Conservation (phyloP, 208 protist genomes). For the Leishmania guyanensis region DNA sequence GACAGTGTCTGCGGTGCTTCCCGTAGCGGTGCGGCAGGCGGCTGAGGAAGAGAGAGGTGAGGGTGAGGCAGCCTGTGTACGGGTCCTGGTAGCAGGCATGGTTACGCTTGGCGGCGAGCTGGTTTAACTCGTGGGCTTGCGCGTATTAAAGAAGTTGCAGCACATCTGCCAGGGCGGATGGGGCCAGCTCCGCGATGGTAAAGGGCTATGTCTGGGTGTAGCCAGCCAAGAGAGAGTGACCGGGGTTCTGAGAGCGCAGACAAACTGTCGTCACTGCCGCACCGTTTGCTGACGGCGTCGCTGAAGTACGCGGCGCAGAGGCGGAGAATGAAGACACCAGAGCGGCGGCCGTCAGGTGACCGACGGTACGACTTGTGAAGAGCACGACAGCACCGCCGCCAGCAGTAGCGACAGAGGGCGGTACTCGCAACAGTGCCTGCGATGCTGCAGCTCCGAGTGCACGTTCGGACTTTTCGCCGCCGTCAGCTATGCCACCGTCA, state of each 20-base stretch:
- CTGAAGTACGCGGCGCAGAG: not conserved
- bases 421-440: not conserved
- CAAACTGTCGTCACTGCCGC: too few relatives aligned
- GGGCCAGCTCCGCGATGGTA: constrained; percentile 19
- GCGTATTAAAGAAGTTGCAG: constrained; percentile 33
- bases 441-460: not conserved
- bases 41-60: constrained; percentile 36
- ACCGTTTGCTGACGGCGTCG: not conserved
- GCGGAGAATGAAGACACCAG: not conserved
- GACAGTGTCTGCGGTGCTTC: constrained; percentile 37
- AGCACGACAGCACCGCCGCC: not conserved
- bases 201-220: constrained; percentile 23
- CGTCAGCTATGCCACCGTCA: not conserved
- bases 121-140: constrained; percentile 39
- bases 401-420: not conserved
- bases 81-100: constrained; percentile 40
- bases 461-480: not conserved
- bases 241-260: too few relatives aligned
- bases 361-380: constrained; percentile 19
- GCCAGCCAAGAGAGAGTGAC: constrained; percentile 11
- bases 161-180: constrained; percentile 2
- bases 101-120: constrained; percentile 20
- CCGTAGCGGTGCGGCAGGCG: constrained; percentile 35
- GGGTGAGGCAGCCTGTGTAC: constrained; percentile 27
- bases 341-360: not conserved